Evolutionary conservation across 148 eudicot species (phyloP).

Genomic region (Camellia japonica): DNA sequence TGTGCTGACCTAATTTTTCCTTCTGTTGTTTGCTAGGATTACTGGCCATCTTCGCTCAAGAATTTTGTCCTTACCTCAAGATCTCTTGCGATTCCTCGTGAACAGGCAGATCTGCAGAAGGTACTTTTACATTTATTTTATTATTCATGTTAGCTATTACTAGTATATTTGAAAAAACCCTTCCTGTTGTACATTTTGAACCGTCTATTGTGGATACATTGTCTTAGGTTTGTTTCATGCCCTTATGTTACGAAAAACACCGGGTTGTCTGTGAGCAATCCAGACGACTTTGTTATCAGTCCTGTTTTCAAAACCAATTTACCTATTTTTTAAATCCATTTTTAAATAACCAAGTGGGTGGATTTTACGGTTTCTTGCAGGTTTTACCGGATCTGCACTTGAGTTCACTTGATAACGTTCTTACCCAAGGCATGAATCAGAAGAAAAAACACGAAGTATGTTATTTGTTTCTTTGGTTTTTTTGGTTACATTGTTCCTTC

Average conservation of each 20-base stretch:
- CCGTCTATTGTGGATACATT: neutral
- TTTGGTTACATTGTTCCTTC: neutral
- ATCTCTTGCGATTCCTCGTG: constrained; percentile 62
- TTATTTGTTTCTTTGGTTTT: constrained; percentile 14
- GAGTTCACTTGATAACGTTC: constrained; percentile 53
- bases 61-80: constrained; percentile 49
- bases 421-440: constrained; percentile 83
- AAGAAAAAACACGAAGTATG: constrained; percentile 96
- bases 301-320: neutral
- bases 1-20: neutral
- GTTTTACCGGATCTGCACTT: constrained; percentile 45
- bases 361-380: constrained; percentile 43
- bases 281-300: neutral
- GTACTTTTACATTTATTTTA: constrained; percentile 28
- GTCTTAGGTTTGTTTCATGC: neutral
- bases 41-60: constrained; percentile 85
- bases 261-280: neutral
- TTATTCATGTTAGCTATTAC: neutral
- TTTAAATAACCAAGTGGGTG: neutral
- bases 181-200: neutral
- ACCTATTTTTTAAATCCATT: too few species aligned
- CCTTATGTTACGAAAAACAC: neutral
- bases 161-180: neutral
- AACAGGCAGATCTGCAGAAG: constrained; percentile 62
- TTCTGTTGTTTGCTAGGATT: constrained; percentile 36